Evolutionary conservation across 352 stramenopile species (phyloP).

Genomic region (Globisporangium polare): DNA sequence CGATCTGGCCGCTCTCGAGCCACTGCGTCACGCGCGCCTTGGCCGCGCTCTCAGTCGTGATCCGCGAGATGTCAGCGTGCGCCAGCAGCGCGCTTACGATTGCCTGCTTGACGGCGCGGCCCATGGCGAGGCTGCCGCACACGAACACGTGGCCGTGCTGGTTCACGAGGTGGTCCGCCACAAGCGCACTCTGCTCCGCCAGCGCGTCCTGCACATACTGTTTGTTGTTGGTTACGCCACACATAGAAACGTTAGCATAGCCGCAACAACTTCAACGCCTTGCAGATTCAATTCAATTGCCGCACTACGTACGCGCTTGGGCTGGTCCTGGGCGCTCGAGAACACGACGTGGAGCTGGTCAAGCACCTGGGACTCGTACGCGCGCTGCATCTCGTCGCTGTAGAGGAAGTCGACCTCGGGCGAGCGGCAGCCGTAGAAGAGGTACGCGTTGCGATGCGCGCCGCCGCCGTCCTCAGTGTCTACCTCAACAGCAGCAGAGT

Average conservation of each 20-base stretch:
- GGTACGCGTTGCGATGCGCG: constrained; percentile 42
- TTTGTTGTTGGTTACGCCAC: constrained; percentile 2
- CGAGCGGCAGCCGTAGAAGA: constrained; percentile 76
- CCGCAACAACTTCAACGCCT: background rate
- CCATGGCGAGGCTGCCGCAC: constrained; percentile 78
- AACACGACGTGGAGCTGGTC: constrained; percentile 57
- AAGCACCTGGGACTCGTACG: constrained; percentile 36
- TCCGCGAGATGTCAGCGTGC: constrained; percentile 32
- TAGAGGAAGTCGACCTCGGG: constrained; percentile 70
- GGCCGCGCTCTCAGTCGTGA: constrained; percentile 31
- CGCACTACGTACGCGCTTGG: too few species aligned
- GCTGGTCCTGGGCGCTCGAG: constrained; percentile 29
- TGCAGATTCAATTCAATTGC: too few species aligned
- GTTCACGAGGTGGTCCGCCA: constrained; percentile 51
- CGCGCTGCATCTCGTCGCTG: constrained; percentile 48
- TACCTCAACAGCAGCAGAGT: constrained; percentile 1
- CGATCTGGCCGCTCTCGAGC: constrained; percentile 36
- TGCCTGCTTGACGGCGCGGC: constrained; percentile 63
- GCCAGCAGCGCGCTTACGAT: constrained; percentile 43
- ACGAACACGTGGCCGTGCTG: constrained; percentile 67
- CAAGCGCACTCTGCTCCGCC: constrained; percentile 45
- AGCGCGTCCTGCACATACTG: constrained; percentile 78
- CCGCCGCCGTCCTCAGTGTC: constrained; percentile 1
- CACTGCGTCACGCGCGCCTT: constrained; percentile 45
- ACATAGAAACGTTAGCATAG: background rate